Evolutionary conservation across 495 filamentous ascomycete genomes (phyloP), one percentile per base, ranked within the genome.

Genomic region (Aspergillus haitiensis): DNA sequence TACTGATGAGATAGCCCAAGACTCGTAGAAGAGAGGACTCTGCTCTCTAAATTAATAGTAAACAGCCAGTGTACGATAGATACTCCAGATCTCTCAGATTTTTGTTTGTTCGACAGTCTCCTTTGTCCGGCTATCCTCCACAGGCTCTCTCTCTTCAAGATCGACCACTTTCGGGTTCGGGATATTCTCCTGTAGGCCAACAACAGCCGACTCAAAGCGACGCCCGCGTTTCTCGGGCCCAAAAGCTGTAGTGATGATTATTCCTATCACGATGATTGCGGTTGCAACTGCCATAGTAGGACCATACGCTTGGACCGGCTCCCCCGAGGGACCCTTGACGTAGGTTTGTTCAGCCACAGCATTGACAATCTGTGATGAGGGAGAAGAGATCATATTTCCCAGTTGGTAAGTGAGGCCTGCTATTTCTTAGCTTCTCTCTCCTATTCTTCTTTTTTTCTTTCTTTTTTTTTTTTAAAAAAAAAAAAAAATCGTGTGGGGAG

Each of bases 331-430:
- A 3, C 68, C 68, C 0, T 65, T 81, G 21, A 86, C 74, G 37
- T 75, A 76, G 34, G 76, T 74, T 40, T 67, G 77, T 57, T 90
- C 87, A 5, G 88, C 71, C 39, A 89, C 78, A 3, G 83, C 83
- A 47, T 88, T 90, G 52, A 90, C 81, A 44, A 90, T 88, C 70
- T 91, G 87, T 3, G 86, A 81, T 0, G 85, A 86, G 1, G 88
- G 86, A 4, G 87, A 86, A 35, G 87, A 87, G 45, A 91, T 82
- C 81, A 91, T 88, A 70, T 89, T 90, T 7, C 88, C 89, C 3
- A 92, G 65, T 70, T 92, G 88, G 71, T 91, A 91, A 0, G 86
- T 86, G 12, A 75, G 58, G 54, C 72, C 60, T 62, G 7, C 35
- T 18, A 16, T 27, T 21, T 48, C 31, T 40, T 40, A 31, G 21